A percentile compares a stretch with the other conserved stretches of the same genome.
phyloP scores from a whole-genome alignment of 2,329 filamentous ascomycete genomes.

The Penicillium sp. region DNA sequence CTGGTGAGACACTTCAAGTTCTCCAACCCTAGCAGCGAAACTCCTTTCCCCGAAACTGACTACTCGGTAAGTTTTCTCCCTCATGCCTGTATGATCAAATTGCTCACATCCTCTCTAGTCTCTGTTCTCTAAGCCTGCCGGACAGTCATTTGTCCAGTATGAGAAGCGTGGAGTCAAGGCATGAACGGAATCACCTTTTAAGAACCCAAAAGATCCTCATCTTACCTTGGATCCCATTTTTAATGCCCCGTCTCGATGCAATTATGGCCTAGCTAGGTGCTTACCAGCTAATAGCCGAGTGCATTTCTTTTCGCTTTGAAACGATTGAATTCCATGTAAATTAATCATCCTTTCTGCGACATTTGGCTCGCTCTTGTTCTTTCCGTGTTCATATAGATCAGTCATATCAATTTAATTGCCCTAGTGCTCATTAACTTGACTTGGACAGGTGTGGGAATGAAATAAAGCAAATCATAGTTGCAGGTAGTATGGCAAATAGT shows the following conservation, averaged over 20 bases:
- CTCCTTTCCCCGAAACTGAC: conserved; percentile 52
- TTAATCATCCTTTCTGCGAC: conserved; percentile 9
- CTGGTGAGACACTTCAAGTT: conserved; percentile 80
- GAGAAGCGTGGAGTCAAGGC: conserved; percentile 52
- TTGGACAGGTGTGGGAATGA: neutral
- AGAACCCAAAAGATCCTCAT: conserved; percentile 1
- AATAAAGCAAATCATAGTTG: neutral
- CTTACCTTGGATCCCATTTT: conserved; percentile 1
- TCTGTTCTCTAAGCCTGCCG: conserved; percentile 72
- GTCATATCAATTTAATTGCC: conserved; percentile 20
- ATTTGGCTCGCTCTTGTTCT: neutral
- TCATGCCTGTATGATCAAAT: neutral
- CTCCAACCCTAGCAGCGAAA: conserved; percentile 52
- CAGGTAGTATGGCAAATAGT: conserved; percentile 19
- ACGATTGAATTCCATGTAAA: conserved; percentile 22
- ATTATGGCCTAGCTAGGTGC: neutral
- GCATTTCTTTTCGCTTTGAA: conserved; percentile 3
- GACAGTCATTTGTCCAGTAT: conserved; percentile 73
- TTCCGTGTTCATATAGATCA: conserved; percentile 15
- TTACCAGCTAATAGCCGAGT: neutral
- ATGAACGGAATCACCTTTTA: conserved; percentile 15
- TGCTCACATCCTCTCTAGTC: conserved; percentile 37
- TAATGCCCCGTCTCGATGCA: conserved; percentile 7
- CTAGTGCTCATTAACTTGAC: neutral
- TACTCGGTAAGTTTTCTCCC: conserved; percentile 49